Evolutionary conservation across 345 rosid genomes (phyloP), one percentile per base, ranked within the genome.

Genomic region (Boechera retrofracta): DNA sequence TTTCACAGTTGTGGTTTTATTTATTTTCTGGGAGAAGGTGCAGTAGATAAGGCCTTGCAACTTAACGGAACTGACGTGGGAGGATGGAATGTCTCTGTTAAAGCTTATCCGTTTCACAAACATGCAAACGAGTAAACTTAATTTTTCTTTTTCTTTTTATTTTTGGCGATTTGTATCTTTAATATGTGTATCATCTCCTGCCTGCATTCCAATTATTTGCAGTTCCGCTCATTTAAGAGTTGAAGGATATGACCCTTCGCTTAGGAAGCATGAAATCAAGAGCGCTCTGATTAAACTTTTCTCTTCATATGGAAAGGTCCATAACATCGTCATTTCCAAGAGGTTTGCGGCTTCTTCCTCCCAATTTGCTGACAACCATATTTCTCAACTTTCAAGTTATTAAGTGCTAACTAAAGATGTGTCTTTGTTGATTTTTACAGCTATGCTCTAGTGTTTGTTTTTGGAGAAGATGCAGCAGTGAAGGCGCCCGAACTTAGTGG

Each of bases 301-400:
- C 63, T 32, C 41, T 32, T 15, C 26, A 57, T 32, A 5, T 57
- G 63, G 24, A 57, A 13, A 31, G 41, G 2, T 57, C 39, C 0
- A 0, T 0, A 0, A 7, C 0, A 26, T 16, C 64, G 0, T 5
- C 6, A 8, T 33, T 10, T 0, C 0, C 28, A 1, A 9, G 4
- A 0, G 64, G 64, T 59, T 59, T 41, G 45, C 13, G 3, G 45
- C 44, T 58, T n/a, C 28, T 33, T 58, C 44, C 28, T 52, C 7
- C 0, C 44, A 41, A 0, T 10, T 10, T 38, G 7, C 36, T 33
- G 2, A 5, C 7, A 33, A 33, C 1, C 62, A 31, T 57, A 15
- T 31, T 33, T 8, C 42, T 18, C 26, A n/a, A 8, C 39, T 33
- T 32, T 58, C 12, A n/a, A 4, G 41, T 58, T 58, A 58, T 58